Percentiles rank a stretch among this genome's conserved stretches.
Evolutionary conservation across 805 yeast genomes (phyloP).

Genomic region (Cyberlindnera samutprakarnensis): DNA sequence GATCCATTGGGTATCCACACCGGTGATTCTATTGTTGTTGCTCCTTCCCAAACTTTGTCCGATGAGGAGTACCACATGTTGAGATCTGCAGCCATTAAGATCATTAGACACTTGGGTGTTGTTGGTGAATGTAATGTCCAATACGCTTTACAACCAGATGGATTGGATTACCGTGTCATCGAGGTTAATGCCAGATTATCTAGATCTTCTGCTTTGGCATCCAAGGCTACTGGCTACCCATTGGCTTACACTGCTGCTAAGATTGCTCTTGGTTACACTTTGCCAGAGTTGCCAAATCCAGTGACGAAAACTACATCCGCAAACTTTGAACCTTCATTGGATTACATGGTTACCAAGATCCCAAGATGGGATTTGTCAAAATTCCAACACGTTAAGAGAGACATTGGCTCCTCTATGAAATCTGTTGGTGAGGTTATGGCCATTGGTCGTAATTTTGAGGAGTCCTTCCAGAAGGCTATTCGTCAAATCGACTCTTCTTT

Average conservation of each 20-base stretch:
- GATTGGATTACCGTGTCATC: constrained; percentile 90
- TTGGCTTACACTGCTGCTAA: constrained; percentile 98
- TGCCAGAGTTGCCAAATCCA: constrained; percentile 93
- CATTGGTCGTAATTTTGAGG: constrained; percentile 96
- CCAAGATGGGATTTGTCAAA: constrained; percentile 98
- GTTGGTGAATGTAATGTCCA: constrained; percentile 99
- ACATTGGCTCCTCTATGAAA: constrained; percentile 93
- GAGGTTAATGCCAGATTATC: constrained; percentile 97
- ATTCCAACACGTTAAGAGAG: constrained; percentile 91
- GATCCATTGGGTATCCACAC: constrained; percentile 98
- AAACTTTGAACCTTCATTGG: constrained; percentile 94
- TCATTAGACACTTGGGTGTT: constrained; percentile 95
- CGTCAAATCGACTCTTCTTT: constrained; percentile 92
- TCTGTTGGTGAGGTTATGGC: constrained; percentile 99
- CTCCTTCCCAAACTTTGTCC: constrained; percentile 95
- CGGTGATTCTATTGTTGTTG: constrained; percentile 98
- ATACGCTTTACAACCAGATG: constrained; percentile 93
- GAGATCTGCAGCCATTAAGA: constrained; percentile 94
- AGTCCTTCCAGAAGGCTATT: constrained; percentile 94
- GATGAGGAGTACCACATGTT: constrained; percentile 98
- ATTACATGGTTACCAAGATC: constrained; percentile 93
- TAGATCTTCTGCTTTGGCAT: constrained; percentile 95
- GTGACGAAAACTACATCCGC: constrained; percentile 96
- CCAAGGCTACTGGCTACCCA: constrained; percentile 98
- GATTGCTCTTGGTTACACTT: constrained; percentile 88